Evolutionary conservation across 495 filamentous ascomycete species (phyloP).

Genomic region (Pyrenopolyporus hunteri): DNA sequence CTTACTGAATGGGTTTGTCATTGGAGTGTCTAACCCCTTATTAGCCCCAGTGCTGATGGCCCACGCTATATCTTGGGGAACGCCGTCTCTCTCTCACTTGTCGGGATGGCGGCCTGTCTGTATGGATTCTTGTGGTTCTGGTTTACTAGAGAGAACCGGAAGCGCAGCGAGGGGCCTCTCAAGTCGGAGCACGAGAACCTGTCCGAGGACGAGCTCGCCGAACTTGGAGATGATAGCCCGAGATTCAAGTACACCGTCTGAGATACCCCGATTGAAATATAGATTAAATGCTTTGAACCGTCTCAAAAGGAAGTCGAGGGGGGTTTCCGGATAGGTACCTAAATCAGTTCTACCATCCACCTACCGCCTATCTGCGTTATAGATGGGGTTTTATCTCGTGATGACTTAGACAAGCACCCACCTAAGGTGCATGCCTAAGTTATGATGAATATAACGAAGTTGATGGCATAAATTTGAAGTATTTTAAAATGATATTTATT

Average conservation of each 20-base stretch:
- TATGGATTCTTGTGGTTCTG: conserved; percentile 62
- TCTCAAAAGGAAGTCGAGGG: no score
- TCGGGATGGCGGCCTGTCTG: conserved; percentile 53
- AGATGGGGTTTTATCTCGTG: no score
- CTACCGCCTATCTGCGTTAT: no score
- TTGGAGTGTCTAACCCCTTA: conserved; percentile 12
- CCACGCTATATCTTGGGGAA: conserved; percentile 61
- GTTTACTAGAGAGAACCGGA: conserved; percentile 60
- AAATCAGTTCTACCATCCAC: no score
- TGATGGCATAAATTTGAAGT: no score
- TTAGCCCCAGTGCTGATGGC: conserved; percentile 45
- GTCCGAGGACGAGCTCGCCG: conserved; percentile 68
- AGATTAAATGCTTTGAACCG: no score
- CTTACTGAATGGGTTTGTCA: not conserved
- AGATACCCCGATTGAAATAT: conserved; percentile 16
- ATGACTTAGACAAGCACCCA: no score
- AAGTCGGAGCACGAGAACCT: conserved; percentile 60
- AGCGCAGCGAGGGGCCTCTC: conserved; percentile 58
- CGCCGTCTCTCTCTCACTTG: conserved; percentile 60
- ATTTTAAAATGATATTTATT: no score
- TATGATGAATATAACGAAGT: no score
- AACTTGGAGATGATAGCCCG: conserved; percentile 73
- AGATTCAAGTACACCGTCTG: conserved; percentile 64
- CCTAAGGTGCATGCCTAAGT: no score
- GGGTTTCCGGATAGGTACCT: no score